A percentile compares a stretch with the other conserved stretches of the same genome.
phyloP scores from a whole-genome alignment of 2,329 filamentous ascomycete genomes.

The Graphiopsis chlorocephala region DNA sequence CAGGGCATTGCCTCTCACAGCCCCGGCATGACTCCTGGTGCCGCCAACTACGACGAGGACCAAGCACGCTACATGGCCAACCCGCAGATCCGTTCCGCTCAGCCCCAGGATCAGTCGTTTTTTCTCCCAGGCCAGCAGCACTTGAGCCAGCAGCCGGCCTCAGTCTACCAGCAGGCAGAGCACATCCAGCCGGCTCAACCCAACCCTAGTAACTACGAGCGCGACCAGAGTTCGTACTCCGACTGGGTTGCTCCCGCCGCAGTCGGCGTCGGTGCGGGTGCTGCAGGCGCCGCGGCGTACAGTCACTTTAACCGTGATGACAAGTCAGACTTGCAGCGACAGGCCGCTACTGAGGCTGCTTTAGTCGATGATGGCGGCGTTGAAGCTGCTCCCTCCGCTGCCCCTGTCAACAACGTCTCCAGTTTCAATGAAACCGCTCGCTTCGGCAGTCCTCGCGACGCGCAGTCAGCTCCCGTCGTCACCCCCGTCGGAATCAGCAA shows the following conservation, averaged over 20 bases:
- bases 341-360: constrained; percentile 8
- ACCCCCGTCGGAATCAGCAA: constrained; percentile 20
- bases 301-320: constrained; percentile 21
- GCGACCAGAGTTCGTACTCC: constrained; percentile 32
- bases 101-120: constrained; percentile 24
- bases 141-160: constrained; percentile 18
- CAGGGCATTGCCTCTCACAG: constrained; percentile 25
- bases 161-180: constrained; percentile 13
- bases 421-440: not conserved
- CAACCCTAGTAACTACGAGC: constrained; percentile 18
- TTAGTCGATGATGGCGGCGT: not conserved
- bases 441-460: not conserved
- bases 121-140: constrained; percentile 23
- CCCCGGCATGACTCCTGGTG: constrained; percentile 6
- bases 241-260: constrained; percentile 56
- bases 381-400: not conserved
- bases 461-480: constrained; percentile 17
- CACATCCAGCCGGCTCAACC: constrained; percentile 19
- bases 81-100: constrained; percentile 25
- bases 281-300: constrained; percentile 42
- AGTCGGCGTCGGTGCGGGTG: constrained; percentile 24
- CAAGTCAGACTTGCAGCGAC: constrained; percentile 19
- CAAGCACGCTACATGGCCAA: constrained; percentile 16
- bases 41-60: constrained; percentile 7
- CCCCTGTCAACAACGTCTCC: not conserved